Percentiles rank a stretch among this genome's conserved stretches.
Evolutionary conservation across 169 alveolate species (phyloP).

Genomic region (Plasmodium vivax): DNA sequence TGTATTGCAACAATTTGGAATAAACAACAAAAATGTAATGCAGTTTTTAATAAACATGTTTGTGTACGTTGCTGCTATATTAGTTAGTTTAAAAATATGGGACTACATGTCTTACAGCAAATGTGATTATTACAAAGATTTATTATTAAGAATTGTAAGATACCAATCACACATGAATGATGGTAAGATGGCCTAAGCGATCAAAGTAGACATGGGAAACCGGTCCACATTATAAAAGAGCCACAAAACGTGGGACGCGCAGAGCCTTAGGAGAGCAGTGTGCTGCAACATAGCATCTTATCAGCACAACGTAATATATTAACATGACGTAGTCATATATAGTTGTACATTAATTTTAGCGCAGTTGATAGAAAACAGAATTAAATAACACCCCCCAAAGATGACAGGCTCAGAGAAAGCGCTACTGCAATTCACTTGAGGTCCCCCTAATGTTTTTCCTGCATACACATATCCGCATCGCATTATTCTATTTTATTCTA

Average conservation of each 20-base stretch:
- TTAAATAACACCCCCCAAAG: background rate
- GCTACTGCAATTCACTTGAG: background rate
- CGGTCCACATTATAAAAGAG: background rate
- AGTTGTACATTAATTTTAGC: background rate
- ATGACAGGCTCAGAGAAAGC: background rate
- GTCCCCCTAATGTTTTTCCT: background rate
- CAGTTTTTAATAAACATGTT: constrained; percentile 6
- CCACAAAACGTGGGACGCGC: background rate
- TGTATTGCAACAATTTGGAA: background rate
- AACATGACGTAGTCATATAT: too few species aligned
- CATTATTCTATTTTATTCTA: background rate
- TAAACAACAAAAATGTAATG: background rate
- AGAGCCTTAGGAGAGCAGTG: background rate
- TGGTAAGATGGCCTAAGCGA: background rate
- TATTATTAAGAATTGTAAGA: constrained; percentile 27
- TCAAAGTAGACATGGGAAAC: background rate
- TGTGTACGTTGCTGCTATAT: constrained; percentile 8
- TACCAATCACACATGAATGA: constrained; percentile 9
- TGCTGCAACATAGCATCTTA: background rate
- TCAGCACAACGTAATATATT: background rate
- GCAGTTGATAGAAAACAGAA: background rate
- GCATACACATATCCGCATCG: background rate
- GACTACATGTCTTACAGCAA: constrained; percentile 17
- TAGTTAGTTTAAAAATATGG: background rate
- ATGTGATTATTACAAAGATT: constrained; percentile 28